These are phyloP conservation scores for Suhomyces xylopsoci DNA, from an alignment of 805 yeast species.

Conservation along the genomic window DNA sequence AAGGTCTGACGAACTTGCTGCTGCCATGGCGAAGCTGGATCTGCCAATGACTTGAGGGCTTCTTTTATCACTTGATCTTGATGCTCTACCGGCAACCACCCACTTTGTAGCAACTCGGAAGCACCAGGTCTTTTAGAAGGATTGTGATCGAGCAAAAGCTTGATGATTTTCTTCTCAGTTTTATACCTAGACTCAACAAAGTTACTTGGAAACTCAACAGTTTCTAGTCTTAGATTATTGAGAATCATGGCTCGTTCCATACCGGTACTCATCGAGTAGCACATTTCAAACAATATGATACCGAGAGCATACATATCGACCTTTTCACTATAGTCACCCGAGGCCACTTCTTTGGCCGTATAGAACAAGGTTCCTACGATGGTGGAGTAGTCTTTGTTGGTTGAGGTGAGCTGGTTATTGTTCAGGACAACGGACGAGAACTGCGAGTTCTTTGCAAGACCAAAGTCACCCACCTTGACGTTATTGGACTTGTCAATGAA, in stretches of 20 bases:
- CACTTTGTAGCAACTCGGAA: constrained; percentile 67
- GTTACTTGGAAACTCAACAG: constrained; percentile 67
- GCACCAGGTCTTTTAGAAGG: constrained; percentile 83
- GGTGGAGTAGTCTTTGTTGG: constrained; percentile 74
- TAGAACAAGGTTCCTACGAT: constrained; percentile 93
- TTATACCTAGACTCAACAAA: constrained; percentile 51
- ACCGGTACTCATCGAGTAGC: constrained; percentile 76
- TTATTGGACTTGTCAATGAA: constrained; percentile 88
- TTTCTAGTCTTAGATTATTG: constrained; percentile 55
- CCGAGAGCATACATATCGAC: constrained; percentile 97
- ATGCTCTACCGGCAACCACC: constrained; percentile 81
- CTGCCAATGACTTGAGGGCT: constrained; percentile 79
- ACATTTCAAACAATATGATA: constrained; percentile 93
- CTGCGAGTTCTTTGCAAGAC: constrained; percentile 88
- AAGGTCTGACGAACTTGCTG: constrained; percentile 84
- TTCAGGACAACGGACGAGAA: constrained; percentile 34
- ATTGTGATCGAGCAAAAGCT: constrained; percentile 68
- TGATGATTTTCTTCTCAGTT: constrained; percentile 66
- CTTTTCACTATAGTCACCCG: constrained; percentile 84
- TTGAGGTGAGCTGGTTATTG: constrained; percentile 36
- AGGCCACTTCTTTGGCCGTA: constrained; percentile 83
- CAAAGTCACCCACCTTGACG: constrained; percentile 95
- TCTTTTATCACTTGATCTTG: constrained; percentile 88
- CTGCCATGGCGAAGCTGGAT: constrained; percentile 93
- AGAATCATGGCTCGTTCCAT: constrained; percentile 87